Base-by-base conservation (phyloP, 2,329 filamentous ascomycete genomes). In the Fusarium agapanthi region DNA sequence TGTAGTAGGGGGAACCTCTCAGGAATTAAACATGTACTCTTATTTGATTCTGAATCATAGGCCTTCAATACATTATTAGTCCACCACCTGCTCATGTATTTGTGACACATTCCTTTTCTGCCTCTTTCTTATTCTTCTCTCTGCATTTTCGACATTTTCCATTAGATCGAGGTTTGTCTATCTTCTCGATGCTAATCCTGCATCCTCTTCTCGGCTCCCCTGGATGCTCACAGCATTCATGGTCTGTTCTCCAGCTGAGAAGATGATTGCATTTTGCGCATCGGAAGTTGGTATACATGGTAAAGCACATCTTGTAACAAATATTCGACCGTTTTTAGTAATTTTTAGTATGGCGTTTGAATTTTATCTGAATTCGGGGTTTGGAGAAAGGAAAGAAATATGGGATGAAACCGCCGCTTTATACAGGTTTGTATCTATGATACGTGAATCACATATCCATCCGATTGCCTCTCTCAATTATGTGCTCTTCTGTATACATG, bases 311-410 rank as follows among this genome's bases (percentile, higher is more conserved):
- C 1, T 22, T 30, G 0, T 13, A n/a, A 54, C 15, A 40, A 54
- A 3, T 28, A 54, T n/a, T 28, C 10, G 11, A 40, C 3, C 11
- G 14, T 1, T 13, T 20, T 38, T 1, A 40, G 6, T 28, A 10
- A 1, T 28, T 1, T 3, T 18, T 10, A n/a, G 6, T 6, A 30
- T 40, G 24, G 20, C 0, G 16, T 18, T 28, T 8, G 4, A 9
- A n/a, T 14, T 4, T 30, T n/a, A n/a, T 40, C 12, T 1, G 0
- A 26, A 10, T 5, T 40, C 11, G 1, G 24, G 0, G 8, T 28
- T 16, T 10, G 15, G 20, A 28, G 24, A 3, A 18, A 16, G 24
- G 0, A 13, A 5, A 40, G 20, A 18, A 7, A 13, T 28, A 6
- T 5, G 7, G 24, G 34, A 40, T 18, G 26, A 54, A 12, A n/a